phyloP scores from a whole-genome alignment of 225 moss, liverwort and hornwort genomes.

The Pseudisothecium myosuroides region DNA sequence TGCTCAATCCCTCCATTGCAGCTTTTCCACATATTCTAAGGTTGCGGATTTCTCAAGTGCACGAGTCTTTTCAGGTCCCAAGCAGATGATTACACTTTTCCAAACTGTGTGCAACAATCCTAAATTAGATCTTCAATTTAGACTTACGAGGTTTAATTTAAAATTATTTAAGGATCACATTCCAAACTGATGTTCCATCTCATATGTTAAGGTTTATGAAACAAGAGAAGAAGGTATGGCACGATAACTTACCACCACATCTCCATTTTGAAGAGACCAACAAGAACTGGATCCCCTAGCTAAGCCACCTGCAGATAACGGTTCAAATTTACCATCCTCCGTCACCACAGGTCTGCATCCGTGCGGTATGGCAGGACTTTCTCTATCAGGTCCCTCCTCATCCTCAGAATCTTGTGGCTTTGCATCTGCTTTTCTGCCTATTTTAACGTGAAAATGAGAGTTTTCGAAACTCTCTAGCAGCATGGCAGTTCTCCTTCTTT shows the following conservation, averaged over 20 bases:
- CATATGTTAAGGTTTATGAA: not conserved
- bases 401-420: constrained; percentile 21
- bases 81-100: not conserved
- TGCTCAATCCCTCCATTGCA: constrained; percentile 1
- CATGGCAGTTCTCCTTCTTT: constrained; percentile 45
- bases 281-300: constrained; percentile 79
- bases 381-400: constrained; percentile 36
- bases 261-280: constrained; percentile 78
- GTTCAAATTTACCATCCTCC: constrained; percentile 76
- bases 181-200: not conserved
- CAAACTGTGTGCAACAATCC: not conserved
- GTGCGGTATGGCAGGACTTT: constrained; percentile 9
- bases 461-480: constrained; percentile 68
- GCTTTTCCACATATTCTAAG: not conserved
- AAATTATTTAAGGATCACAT: not conserved
- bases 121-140: not conserved
- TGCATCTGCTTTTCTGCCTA: constrained; percentile 33
- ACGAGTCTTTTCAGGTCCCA: constrained; percentile 3
- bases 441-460: constrained; percentile 75
- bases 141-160: not conserved
- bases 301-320: constrained; percentile 73
- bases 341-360: constrained; percentile 71
- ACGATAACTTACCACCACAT: constrained; percentile 69
- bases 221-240: not conserved
- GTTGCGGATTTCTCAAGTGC: not conserved